A percentile compares a stretch with the other conserved stretches of the same genome.
Evolutionary conservation across 306 rosid genomes (phyloP).

Genomic region (Medicago truncatula): DNA sequence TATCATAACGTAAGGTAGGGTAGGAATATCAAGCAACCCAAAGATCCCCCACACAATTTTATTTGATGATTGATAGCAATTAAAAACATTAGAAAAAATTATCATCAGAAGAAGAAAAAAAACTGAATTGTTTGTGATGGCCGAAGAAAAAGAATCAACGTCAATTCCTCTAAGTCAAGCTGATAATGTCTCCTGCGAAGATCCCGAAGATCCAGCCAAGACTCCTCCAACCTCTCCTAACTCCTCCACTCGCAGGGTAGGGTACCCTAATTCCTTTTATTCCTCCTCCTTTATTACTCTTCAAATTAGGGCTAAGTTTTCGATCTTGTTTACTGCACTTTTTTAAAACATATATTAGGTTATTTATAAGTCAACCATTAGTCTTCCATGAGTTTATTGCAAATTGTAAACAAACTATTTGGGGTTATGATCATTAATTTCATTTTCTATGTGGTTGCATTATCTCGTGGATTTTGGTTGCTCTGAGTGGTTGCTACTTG

Average conservation of each 20-base stretch:
- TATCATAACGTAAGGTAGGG: background rate
- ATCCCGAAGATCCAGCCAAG: constrained; percentile 92
- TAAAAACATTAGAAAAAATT: too few species aligned
- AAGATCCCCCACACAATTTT: background rate
- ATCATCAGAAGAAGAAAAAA: too few species aligned
- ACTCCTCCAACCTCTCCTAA: constrained; percentile 78
- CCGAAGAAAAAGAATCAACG: constrained; percentile 82
- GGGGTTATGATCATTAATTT: background rate
- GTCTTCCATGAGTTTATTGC: background rate
- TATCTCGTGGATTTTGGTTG: constrained; percentile 18
- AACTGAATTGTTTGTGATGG: constrained; percentile 44
- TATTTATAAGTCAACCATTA: constrained; percentile 16
- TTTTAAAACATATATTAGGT: background rate
- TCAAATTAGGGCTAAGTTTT: constrained; percentile 33
- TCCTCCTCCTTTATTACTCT: background rate
- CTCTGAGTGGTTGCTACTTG: background rate
- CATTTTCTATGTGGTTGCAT: background rate
- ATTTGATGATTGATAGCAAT: too few species aligned
- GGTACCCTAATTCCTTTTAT: constrained; percentile 37
- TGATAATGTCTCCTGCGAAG: constrained; percentile 62
- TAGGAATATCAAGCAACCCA: too few species aligned
- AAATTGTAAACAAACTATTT: background rate
- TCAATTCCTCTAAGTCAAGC: constrained; percentile 87
- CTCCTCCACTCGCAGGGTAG: constrained; percentile 88
- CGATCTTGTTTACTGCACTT: constrained; percentile 24